Percentiles rank a stretch among this genome's conserved stretches.
phyloP scores from a whole-genome alignment of 2,329 filamentous ascomycete species.

The Clonostachys byssicola region DNA sequence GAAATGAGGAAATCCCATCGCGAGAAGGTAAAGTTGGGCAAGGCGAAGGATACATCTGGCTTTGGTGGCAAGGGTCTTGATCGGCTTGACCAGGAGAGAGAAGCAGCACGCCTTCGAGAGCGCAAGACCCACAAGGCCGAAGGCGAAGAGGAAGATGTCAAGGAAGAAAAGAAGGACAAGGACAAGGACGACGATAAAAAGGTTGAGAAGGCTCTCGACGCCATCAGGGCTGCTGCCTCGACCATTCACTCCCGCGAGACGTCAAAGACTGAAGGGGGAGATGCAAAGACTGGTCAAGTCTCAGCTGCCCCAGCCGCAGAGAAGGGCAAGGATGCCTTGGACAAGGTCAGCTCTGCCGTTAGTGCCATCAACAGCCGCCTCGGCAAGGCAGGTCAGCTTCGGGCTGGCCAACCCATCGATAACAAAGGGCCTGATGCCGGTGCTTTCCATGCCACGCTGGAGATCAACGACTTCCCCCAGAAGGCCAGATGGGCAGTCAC shows the following conservation, averaged over 20 bases:
- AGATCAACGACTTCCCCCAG: conserved; percentile 99
- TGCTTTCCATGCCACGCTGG: conserved; percentile 91
- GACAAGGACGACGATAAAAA: conserved; percentile 68
- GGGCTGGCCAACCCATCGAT: conserved; percentile 90
- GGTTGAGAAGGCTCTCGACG: conserved; percentile 61
- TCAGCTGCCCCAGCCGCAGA: conserved; percentile 50
- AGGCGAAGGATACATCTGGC: conserved; percentile 83
- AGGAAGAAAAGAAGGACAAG: conserved; percentile 69
- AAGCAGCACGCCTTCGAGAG: conserved; percentile 80
- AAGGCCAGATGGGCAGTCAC: conserved; percentile 98
- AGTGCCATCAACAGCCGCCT: conserved; percentile 88
- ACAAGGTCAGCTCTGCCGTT: conserved; percentile 86
- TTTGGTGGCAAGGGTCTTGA: conserved; percentile 96
- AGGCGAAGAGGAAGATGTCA: conserved; percentile 76
- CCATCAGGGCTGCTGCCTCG: conserved; percentile 59
- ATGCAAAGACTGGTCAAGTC: conserved; percentile 26
- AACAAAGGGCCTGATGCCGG: conserved; percentile 98
- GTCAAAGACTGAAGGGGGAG: conserved; percentile 34
- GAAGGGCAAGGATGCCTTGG: conserved; percentile 66
- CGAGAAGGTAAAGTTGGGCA: conserved; percentile 88
- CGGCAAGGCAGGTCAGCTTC: conserved; percentile 82
- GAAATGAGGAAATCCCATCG: conserved; percentile 70
- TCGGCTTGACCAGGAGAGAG: conserved; percentile 84
- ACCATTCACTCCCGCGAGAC: conserved; percentile 49
- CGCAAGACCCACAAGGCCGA: conserved; percentile 87